phyloP scores from a whole-genome alignment of 805 yeast genomes.

The Saturnispora kantuleensis region DNA sequence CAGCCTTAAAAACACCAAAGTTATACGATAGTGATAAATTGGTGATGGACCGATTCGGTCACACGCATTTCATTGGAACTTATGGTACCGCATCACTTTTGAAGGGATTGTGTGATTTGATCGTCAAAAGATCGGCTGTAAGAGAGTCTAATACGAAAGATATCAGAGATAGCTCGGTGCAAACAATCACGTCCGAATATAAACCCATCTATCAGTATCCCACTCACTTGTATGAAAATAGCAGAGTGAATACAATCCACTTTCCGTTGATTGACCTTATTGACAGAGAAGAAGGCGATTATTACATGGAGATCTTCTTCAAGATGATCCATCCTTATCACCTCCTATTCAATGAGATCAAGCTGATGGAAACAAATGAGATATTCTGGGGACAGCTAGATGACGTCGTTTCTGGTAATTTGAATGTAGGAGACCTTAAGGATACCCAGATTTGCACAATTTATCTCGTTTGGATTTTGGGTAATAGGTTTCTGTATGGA shows the following conservation, averaged over 20 bases:
- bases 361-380: conserved; percentile 28
- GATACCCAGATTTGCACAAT: conserved; percentile 34
- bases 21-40: conserved; percentile 26
- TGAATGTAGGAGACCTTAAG: conserved; percentile 15
- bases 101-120: conserved; percentile 34
- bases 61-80: conserved; percentile 38
- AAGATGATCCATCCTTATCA: conserved; percentile 35
- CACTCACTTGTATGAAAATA: conserved; percentile 25
- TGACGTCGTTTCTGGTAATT: conserved; percentile 8
- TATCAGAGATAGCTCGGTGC: conserved; percentile 26
- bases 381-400: conserved; percentile 31
- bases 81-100: conserved; percentile 36
- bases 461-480: conserved; percentile 38
- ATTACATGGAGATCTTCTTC: conserved; percentile 31
- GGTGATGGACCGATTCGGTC: conserved; percentile 36
- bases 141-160: conserved; percentile 25
- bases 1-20: conserved; percentile 16
- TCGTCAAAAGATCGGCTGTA: conserved; percentile 29
- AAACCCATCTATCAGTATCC: conserved; percentile 28
- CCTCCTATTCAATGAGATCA: conserved; percentile 30
- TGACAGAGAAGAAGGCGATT: conserved; percentile 27
- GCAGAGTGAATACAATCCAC: conserved; percentile 23
- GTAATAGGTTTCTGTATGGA: conserved; percentile 26
- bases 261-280: conserved; percentile 33
- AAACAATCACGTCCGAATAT: conserved; percentile 27